Conservation (phyloP, 2,329 filamentous ascomycete genomes). For the Calonectria leucothoes region DNA sequence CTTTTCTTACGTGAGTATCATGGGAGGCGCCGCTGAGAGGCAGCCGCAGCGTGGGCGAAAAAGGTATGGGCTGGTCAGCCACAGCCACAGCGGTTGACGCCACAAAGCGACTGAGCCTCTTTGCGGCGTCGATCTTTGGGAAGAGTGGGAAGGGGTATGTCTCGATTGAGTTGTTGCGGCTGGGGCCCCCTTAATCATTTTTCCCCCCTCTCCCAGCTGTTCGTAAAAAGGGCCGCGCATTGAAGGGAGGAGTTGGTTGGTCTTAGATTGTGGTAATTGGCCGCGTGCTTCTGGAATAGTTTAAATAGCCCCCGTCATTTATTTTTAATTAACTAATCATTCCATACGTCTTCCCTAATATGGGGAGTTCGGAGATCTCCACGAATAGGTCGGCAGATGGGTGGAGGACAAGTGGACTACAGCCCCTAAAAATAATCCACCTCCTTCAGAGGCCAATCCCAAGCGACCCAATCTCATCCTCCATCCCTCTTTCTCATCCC, state of each 20-base stretch:
- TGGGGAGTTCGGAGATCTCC: not conserved
- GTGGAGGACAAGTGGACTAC: constrained; percentile 4
- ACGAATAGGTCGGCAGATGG: not conserved
- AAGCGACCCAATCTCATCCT: constrained; percentile 35
- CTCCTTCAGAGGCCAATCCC: constrained; percentile 29
- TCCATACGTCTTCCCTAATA: not conserved
- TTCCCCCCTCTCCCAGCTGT: not conserved
- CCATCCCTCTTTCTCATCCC: constrained; percentile 24
- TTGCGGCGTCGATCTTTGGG: not conserved
- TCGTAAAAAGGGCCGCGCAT: not conserved
- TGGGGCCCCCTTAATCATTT: not conserved
- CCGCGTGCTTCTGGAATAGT: not conserved
- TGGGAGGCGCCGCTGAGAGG: not conserved
- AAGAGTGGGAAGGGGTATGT: not conserved
- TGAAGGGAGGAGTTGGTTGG: not conserved
- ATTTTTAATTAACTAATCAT: constrained; percentile 6
- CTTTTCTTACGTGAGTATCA: too few relatives aligned
- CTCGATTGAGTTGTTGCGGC: not conserved
- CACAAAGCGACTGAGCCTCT: not conserved
- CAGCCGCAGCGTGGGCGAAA: not conserved
- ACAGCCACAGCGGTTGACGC: not conserved
- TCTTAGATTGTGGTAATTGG: not conserved
- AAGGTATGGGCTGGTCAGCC: not conserved
- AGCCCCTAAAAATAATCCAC: constrained; percentile 21
- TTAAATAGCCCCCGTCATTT: not conserved